Evolutionary conservation across 768 basidiomycete genomes (phyloP), one percentile per base, ranked within the genome.

Genomic region (Pisolithus albus): DNA sequence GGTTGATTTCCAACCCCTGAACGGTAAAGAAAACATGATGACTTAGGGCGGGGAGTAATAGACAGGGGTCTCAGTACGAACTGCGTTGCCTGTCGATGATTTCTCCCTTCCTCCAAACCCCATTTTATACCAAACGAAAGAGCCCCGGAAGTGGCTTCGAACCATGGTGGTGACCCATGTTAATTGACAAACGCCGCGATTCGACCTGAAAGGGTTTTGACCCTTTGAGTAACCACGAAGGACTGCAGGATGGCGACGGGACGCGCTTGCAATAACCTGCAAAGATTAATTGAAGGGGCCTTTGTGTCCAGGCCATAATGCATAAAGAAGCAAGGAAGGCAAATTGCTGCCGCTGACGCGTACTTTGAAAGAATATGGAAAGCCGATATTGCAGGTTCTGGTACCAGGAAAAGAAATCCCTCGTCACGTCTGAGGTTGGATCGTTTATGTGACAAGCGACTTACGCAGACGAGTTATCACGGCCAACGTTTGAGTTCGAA

Each of bases 291-390:
- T 47, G 44, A 56, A 47, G 53, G 21, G 56, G 54, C 52, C 57
- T 46, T 67, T 64, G 63, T 52, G 61, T 18, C 53, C 48, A 50
- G 55, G 44, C 49, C 52, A 61, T 38, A 57, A 58, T 61, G 68
- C 52, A 61, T 43, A 57, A 58, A 65, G 68, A 65, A 67, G 67
- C 62, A 58, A 46, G 53, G 50, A 52, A 49, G 44, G 23, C 21
- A 23, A 34, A 48, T 52, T 50, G 36, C 37, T 53, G 55, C 55
- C 36, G 49, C 50, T 45, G 45, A 36, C 43, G 46, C 49, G 48
- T 38, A 54, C 23, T 10, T 43, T 43, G 48, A 50, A 46, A 60
- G 44, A 51, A 54, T 45, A 37, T 41, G 37, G 40, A 46, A 42
- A 51, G 53, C 41, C 34, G 34, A 54, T 59, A 53, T 52, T 46